A percentile compares a stretch with the other conserved stretches of the same genome.
Evolutionary conservation across 305 asterid species (phyloP).

Genomic region (Fraxinus floribunda): DNA sequence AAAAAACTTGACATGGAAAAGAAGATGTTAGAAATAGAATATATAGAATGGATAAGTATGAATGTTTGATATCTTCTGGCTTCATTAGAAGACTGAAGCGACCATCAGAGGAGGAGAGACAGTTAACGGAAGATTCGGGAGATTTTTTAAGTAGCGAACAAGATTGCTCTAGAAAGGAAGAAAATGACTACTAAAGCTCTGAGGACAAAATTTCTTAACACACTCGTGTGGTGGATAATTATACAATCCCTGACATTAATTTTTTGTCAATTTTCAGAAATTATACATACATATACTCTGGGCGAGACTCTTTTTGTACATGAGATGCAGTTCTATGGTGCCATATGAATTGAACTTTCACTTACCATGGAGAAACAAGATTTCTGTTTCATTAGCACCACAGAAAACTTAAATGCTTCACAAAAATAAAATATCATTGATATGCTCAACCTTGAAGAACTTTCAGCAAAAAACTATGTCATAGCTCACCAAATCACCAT

Average conservation of each 20-base stretch:
- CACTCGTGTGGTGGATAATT: not conserved
- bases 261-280: not conserved
- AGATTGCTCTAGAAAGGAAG: not conserved
- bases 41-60: not conserved
- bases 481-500: not conserved
- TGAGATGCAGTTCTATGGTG: not conserved
- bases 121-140: not conserved
- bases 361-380: not conserved
- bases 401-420: not conserved
- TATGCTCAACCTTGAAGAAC: not conserved
- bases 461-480: not conserved
- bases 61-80: not conserved
- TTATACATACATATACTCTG: not conserved
- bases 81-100: not conserved
- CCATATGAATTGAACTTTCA: not conserved
- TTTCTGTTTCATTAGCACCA: not conserved
- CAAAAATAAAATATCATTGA: not conserved
- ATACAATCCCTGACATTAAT: not conserved
- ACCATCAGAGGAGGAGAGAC: not conserved
- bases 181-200: not conserved
- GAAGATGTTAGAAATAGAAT: conserved; percentile 18
- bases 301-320: not conserved
- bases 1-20: conserved; percentile 50
- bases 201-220: not conserved
- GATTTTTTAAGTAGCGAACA: not conserved